phyloP scores from a whole-genome alignment of 163 green algal species.

The Picocystis sp. region DNA sequence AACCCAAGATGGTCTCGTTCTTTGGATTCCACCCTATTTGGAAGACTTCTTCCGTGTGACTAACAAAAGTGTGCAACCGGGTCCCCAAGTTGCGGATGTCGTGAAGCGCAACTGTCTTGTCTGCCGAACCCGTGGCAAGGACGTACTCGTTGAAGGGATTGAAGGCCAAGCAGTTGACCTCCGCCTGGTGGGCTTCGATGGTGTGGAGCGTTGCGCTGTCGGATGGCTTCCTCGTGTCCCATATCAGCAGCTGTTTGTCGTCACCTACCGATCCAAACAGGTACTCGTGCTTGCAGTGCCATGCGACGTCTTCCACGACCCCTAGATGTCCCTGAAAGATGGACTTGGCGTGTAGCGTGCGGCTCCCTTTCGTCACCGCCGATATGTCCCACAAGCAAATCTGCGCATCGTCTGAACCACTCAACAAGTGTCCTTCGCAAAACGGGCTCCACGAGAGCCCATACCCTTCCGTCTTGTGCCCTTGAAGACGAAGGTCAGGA shows the following conservation, averaged over 20 bases:
- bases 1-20: conserved; percentile 86
- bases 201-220: conserved; percentile 3
- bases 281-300: conserved; percentile 73
- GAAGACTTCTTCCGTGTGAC: conserved; percentile 90
- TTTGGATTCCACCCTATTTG: conserved; percentile 87
- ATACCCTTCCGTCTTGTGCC: conserved; percentile 89
- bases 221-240: conserved; percentile 57
- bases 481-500: conserved; percentile 69
- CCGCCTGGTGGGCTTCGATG: conserved; percentile 53
- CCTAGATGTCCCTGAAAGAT: conserved; percentile 64
- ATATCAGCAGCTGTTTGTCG: conserved; percentile 88
- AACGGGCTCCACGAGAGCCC: conserved; percentile 87
- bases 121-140: conserved; percentile 81
- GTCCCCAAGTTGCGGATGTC: conserved; percentile 75
- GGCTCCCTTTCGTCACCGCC: conserved; percentile 20
- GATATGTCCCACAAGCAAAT: conserved; percentile 98
- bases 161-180: conserved; percentile 97
- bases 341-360: conserved; percentile 38
- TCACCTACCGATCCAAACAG: conserved; percentile 93
- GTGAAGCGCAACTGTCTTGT: conserved; percentile 72
- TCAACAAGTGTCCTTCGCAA: conserved; percentile 50
- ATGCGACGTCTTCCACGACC: conserved; percentile 79
- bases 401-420: conserved; percentile 84
- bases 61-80: conserved; percentile 80
- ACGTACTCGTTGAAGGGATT: conserved; percentile 94